A percentile compares a stretch with the other conserved stretches of the same genome.
Evolutionary conservation across 805 yeast species (phyloP).

Genomic region (Metschnikowia dekortorum): DNA sequence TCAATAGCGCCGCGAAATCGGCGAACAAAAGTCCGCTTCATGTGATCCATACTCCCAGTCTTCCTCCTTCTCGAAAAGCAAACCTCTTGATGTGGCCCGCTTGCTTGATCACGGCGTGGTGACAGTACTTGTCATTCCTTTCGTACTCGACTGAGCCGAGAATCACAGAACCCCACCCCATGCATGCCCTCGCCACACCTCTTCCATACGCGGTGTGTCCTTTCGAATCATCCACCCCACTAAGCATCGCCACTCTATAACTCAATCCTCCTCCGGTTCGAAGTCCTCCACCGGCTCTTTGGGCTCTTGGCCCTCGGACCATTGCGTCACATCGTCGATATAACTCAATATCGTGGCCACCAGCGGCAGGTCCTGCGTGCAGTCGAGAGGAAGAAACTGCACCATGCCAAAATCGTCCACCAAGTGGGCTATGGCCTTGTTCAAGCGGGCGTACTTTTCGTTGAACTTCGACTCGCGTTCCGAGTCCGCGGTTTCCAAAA

Average conservation of each 20-base stretch:
- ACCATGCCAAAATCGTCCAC: slow-evolving; percentile 99
- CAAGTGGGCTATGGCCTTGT: slow-evolving; percentile 77
- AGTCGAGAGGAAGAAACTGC: slow-evolving; percentile 86
- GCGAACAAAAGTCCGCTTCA: too few relatives aligned
- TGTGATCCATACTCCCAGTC: too few relatives aligned
- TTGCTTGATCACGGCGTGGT: too few relatives aligned
- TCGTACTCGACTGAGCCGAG: too few relatives aligned
- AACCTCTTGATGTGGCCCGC: too few relatives aligned
- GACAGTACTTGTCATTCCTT: too few relatives aligned
- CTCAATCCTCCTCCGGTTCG: slow-evolving; percentile 11
- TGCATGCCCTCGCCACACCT: too few relatives aligned
- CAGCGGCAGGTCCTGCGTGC: slow-evolving; percentile 61
- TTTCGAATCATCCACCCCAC: too few relatives aligned
- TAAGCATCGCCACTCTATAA: not conserved
- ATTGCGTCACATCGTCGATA: slow-evolving; percentile 95
- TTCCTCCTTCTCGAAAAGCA: too few relatives aligned
- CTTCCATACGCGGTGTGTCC: too few relatives aligned
- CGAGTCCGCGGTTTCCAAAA: slow-evolving; percentile 37
- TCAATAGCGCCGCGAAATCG: too few relatives aligned
- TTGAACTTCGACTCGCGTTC: slow-evolving; percentile 22
- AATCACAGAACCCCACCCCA: too few relatives aligned
- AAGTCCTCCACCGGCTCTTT: slow-evolving; percentile 74
- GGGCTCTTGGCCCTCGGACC: slow-evolving; percentile 96
- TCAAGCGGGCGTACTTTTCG: slow-evolving; percentile 64
- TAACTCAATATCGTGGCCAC: slow-evolving; percentile 82